A percentile compares a stretch with the other conserved stretches of the same genome.
Conservation (phyloP, 345 rosid species). For the Toxicodendron radicans region DNA sequence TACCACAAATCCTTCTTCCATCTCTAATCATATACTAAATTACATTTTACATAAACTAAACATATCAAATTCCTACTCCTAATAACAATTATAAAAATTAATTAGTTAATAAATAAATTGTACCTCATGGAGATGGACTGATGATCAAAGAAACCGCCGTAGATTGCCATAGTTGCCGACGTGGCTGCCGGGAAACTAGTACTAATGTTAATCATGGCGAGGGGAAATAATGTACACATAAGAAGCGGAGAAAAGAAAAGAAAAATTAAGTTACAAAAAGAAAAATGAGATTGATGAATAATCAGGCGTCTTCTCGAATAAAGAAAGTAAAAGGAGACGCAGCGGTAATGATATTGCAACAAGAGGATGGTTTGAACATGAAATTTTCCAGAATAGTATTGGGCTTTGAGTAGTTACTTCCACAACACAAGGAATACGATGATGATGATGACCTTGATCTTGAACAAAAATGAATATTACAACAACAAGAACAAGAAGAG, state of each 20-base stretch:
- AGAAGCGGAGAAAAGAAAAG: conserved; percentile 6
- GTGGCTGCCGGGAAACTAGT: background rate
- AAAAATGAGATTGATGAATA: conserved; percentile 3
- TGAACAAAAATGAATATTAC: conserved; percentile 1
- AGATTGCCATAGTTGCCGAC: background rate
- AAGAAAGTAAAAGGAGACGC: conserved; percentile 9
- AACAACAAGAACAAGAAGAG: conserved; percentile 19
- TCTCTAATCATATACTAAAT: conserved; percentile 28
- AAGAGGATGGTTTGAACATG: conserved; percentile 24
- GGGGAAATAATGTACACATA: background rate
- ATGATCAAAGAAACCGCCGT: background rate
- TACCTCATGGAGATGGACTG: background rate
- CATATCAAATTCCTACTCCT: conserved; percentile 1
- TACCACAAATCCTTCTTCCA: conserved; percentile 40
- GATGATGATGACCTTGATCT: conserved; percentile 9
- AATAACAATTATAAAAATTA: background rate
- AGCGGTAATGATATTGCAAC: background rate
- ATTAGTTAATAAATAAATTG: background rate
- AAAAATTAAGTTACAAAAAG: conserved; percentile 1
- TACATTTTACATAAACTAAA: background rate
- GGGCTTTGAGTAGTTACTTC: conserved; percentile 46
- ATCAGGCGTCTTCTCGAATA: conserved; percentile 17
- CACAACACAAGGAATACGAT: conserved; percentile 19
- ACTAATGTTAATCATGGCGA: background rate
- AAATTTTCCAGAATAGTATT: conserved; percentile 20